phyloP scores from a whole-genome alignment of 2,329 filamentous ascomycete species.

The Malbranchea zuffiana region DNA sequence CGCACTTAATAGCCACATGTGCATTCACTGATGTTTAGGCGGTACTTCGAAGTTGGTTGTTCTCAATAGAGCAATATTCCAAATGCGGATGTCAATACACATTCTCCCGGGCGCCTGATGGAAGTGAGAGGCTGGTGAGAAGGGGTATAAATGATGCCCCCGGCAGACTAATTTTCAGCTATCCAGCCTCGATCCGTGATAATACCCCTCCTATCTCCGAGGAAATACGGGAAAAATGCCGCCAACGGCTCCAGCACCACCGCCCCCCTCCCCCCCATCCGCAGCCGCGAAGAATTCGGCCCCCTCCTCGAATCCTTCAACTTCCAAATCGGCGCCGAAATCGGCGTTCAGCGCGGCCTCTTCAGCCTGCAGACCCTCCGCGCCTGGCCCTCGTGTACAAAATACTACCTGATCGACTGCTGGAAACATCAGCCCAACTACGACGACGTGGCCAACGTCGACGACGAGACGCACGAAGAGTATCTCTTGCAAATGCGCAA shows the following conservation, averaged over 20 bases:
- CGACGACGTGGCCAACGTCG: constrained; percentile 1
- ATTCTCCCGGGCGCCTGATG: too few relatives aligned
- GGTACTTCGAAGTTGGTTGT: too few relatives aligned
- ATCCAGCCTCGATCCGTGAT: too few relatives aligned
- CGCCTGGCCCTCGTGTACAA: background rate
- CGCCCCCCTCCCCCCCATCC: background rate
- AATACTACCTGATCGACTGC: constrained; percentile 1
- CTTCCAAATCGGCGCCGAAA: background rate
- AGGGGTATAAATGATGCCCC: too few relatives aligned
- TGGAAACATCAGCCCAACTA: constrained; percentile 1
- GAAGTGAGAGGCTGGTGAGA: too few relatives aligned
- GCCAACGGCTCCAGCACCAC: background rate
- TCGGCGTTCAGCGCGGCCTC: constrained; percentile 1
- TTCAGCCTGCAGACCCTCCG: background rate
- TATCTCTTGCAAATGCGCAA: background rate
- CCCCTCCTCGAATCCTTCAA: background rate
- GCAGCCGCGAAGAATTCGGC: constrained; percentile 4
- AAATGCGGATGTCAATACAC: too few relatives aligned
- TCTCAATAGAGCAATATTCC: too few relatives aligned
- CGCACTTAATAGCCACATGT: too few relatives aligned
- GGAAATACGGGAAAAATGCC: too few relatives aligned
- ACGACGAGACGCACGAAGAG: constrained; percentile 2
- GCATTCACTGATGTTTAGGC: too few relatives aligned
- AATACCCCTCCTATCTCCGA: too few relatives aligned
- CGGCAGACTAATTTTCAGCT: too few relatives aligned